Percentiles rank a stretch among this genome's conserved stretches.
Evolutionary conservation across 2,329 filamentous ascomycete genomes (phyloP).

Genomic region (Claviceps sp.): DNA sequence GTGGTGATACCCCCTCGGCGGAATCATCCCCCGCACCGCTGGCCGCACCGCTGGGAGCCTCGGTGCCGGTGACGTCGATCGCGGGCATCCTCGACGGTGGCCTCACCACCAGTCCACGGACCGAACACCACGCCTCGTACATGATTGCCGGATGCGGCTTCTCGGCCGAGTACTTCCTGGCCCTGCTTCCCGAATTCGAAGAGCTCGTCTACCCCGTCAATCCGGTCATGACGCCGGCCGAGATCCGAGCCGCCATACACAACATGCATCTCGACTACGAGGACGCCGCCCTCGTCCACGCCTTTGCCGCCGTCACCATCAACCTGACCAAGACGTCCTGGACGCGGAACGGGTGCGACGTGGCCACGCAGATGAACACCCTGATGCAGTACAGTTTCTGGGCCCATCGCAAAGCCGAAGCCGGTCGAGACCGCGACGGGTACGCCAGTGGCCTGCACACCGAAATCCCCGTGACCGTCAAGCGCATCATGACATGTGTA

Average conservation of each 20-base stretch:
- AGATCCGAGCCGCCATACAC: slow-evolving; percentile 18
- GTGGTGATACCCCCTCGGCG: slow-evolving; percentile 6
- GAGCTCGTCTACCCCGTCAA: slow-evolving; percentile 24
- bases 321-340: slow-evolving; percentile 20
- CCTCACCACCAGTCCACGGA: background rate
- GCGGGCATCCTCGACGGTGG: slow-evolving; percentile 13
- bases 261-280: slow-evolving; percentile 20
- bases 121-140: slow-evolving; percentile 1
- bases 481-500: slow-evolving; percentile 33
- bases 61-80: slow-evolving; percentile 12
- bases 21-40: slow-evolving; percentile 3
- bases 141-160: slow-evolving; percentile 10
- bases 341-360: slow-evolving; percentile 15
- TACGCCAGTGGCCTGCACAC: slow-evolving; percentile 19
- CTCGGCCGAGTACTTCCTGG: slow-evolving; percentile 19
- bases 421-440: slow-evolving; percentile 18
- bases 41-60: background rate
- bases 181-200: slow-evolving; percentile 20
- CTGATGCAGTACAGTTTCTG: slow-evolving; percentile 12
- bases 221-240: slow-evolving; percentile 19
- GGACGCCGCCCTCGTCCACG: slow-evolving; percentile 23
- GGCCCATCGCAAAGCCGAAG: slow-evolving; percentile 14
- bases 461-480: slow-evolving; percentile 25
- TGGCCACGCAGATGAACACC: slow-evolving; percentile 17
- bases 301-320: slow-evolving; percentile 23